Conservation (phyloP, 2,329 filamentous ascomycete genomes). For the Exserohilum turcica region DNA sequence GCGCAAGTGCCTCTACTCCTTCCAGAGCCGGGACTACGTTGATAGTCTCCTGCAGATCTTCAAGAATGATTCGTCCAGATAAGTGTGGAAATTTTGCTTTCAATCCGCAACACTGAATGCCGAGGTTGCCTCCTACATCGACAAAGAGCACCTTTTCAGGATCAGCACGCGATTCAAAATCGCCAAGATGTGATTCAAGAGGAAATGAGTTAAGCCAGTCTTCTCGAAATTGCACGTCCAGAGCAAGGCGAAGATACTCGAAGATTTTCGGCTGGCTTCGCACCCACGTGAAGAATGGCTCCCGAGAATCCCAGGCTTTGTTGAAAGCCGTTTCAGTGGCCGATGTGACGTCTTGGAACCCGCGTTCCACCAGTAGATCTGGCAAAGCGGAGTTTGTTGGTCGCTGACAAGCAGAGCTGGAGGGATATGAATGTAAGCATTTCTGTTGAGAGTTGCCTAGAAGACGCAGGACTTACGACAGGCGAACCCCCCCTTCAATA, state of each 20-base stretch:
- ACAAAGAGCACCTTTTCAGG: conserved; percentile 2
- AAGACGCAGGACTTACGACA: not conserved
- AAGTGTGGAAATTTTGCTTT: not conserved
- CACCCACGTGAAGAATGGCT: conserved; percentile 1
- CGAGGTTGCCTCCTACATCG: conserved; percentile 1
- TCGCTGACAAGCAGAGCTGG: not conserved
- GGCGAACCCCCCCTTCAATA: not conserved
- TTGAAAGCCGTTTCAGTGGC: not conserved
- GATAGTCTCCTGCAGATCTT: conserved; percentile 1
- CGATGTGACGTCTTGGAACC: not conserved
- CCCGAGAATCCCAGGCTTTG: not conserved
- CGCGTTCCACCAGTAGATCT: not conserved
- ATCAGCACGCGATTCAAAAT: not conserved
- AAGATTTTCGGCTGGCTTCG: not conserved
- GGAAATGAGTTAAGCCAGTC: conserved; percentile 1
- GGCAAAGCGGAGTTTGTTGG: conserved; percentile 1
- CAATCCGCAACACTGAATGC: conserved; percentile 1
- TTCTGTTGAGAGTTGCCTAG: not conserved
- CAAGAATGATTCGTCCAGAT: conserved; percentile 1
- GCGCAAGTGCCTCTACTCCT: not conserved
- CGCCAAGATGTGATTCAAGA: not conserved
- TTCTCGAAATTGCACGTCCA: conserved; percentile 2
- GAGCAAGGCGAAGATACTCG: conserved; percentile 1
- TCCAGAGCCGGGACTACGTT: not conserved
- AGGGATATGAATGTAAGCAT: not conserved